Base-by-base conservation (phyloP, 148 eudicot species). In the Hydrangea macrophylla region DNA sequence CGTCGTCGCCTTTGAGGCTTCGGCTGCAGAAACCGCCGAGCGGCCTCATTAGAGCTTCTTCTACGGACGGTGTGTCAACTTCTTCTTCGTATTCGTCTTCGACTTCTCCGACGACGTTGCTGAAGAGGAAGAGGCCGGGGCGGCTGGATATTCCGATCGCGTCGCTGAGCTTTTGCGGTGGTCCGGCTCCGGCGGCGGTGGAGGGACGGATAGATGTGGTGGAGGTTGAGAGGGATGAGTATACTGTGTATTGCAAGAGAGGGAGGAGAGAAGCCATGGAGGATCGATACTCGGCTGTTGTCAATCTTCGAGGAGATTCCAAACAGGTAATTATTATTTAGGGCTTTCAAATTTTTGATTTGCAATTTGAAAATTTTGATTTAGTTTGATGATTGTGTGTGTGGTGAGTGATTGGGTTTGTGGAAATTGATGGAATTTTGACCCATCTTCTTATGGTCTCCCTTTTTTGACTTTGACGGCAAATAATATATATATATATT, bases 221-320 rank as follows among this genome's bases (percentile, higher is more conserved):
- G 65, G 97, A 79, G 75, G 89, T 74, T 22, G 95, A 84, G 55
- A 73, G 70, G 35, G 98, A 86, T 76, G 98, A 89, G 74, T 73
- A 75, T 73, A 83, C 97, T 20, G 96, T 90, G 67, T 88, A 78
- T 71, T 88, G 96, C 70, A 94, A 85, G 78, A 85, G 77, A 51
- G 97, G 98, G 40, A 86, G 86, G 76, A 90, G 91, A 63, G 82
- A 85, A 56, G 76, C 64, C n/a, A 80, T 94, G 90, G 97, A 94
- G 76, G 98, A 94, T 75, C 88, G 96, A 0, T 90, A 74, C 75
- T 88, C 90, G 6, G 92, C 85, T 42, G 69, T 54, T 1, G 66
- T 88, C 30, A 71, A 86, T 30, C 22, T 84, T 54, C 63, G 76
- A 17, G 92, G 84, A 13, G 74, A 88, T 71, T 42, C 90, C 40